These are phyloP conservation scores for Silene conica DNA, from an alignment of 148 eudicot species.

Conservation along the genomic window DNA sequence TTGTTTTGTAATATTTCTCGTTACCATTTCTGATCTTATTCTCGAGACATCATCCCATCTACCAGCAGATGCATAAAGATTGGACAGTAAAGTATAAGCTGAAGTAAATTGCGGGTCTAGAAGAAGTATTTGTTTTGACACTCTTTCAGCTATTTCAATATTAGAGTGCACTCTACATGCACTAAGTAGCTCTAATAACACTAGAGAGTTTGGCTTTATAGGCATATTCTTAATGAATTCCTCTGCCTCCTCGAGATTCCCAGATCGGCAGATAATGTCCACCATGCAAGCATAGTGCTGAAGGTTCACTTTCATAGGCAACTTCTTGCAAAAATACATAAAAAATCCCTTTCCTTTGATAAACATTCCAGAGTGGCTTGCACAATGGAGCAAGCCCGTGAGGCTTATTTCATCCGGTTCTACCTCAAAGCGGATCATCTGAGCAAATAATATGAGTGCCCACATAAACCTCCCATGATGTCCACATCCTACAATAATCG, in stretches of 20 bases:
- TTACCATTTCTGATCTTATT: constrained; percentile 48
- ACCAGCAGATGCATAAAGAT: constrained; percentile 66
- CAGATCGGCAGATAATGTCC: constrained; percentile 68
- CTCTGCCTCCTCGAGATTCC: constrained; percentile 73
- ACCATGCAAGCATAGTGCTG: constrained; percentile 84
- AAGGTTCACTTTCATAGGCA: constrained; percentile 36
- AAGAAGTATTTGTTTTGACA: constrained; percentile 41
- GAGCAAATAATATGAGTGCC: constrained; percentile 48
- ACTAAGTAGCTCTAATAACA: constrained; percentile 64
- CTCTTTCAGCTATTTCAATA: constrained; percentile 61
- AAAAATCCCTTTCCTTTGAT: constrained; percentile 53
- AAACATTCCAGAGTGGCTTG: constrained; percentile 57
- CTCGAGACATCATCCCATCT: constrained; percentile 76
- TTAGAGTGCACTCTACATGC: constrained; percentile 55
- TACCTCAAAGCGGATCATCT: constrained; percentile 45
- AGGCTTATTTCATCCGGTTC: constrained; percentile 72
- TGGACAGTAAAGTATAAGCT: constrained; percentile 68
- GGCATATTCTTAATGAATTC: constrained; percentile 62
- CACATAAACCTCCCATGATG: constrained; percentile 55
- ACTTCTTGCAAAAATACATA: constrained; percentile 30
- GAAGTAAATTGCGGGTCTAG: constrained; percentile 59
- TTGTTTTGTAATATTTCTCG: constrained; percentile 36
- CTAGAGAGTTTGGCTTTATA: constrained; percentile 39
- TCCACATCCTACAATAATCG: constrained; percentile 76
- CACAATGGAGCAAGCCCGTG: constrained; percentile 68